A percentile compares a stretch with the other conserved stretches of the same genome.
Evolutionary conservation across 768 basidiomycete species (phyloP).

Genomic region (Boletellus ananiceps): DNA sequence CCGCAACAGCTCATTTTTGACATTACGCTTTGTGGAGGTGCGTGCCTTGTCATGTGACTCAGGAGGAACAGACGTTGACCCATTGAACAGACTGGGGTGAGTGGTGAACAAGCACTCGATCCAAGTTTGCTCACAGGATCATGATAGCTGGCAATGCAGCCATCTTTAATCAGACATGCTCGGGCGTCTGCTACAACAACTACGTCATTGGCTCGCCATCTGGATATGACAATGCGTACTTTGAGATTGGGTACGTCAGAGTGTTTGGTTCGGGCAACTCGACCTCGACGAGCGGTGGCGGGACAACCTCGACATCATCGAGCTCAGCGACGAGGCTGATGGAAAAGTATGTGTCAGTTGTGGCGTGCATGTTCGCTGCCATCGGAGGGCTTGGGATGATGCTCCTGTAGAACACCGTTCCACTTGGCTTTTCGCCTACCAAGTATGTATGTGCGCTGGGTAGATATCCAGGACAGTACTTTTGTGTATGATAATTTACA

Average conservation of each 20-base stretch:
- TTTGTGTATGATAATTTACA: too few relatives aligned
- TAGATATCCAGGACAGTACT: neutral
- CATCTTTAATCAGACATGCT: slow-evolving; percentile 58
- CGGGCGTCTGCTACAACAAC: slow-evolving; percentile 64
- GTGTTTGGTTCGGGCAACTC: slow-evolving; percentile 39
- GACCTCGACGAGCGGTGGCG: slow-evolving; percentile 15
- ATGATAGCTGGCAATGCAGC: slow-evolving; percentile 43
- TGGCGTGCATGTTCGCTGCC: slow-evolving; percentile 8
- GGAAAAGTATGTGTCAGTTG: slow-evolving; percentile 2
- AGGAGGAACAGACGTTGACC: slow-evolving; percentile 9
- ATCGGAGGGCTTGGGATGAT: slow-evolving; percentile 15
- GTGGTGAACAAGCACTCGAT: neutral
- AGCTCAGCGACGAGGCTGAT: slow-evolving; percentile 6
- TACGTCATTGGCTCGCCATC: slow-evolving; percentile 62
- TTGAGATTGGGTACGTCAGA: slow-evolving; percentile 61
- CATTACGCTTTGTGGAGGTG: slow-evolving; percentile 66
- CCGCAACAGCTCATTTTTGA: slow-evolving; percentile 68
- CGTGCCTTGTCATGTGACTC: slow-evolving; percentile 23
- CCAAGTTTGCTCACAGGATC: slow-evolving; percentile 4
- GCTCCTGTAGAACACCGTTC: slow-evolving; percentile 1
- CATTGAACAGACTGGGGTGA: slow-evolving; percentile 30
- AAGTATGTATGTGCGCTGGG: too few relatives aligned
- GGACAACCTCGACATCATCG: slow-evolving; percentile 8
- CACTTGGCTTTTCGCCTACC: neutral
- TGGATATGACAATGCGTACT: slow-evolving; percentile 63